Evolutionary conservation across 2,329 filamentous ascomycete species (phyloP).

Genomic region (Sclerotinia nivalis): DNA sequence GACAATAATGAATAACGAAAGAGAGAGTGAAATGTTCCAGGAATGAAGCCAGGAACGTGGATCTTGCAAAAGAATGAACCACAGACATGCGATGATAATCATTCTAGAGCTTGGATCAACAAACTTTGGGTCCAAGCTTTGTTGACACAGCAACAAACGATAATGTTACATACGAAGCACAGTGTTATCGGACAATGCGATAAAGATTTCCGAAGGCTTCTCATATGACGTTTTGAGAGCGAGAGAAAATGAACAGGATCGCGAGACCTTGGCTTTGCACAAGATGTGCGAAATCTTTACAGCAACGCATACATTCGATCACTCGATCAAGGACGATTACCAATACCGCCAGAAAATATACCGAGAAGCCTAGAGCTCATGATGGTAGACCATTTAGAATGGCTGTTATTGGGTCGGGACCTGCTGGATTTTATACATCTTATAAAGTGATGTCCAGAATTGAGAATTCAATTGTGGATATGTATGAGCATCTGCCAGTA

Average conservation of each 20-base stretch:
- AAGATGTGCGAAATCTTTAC: slow-evolving; percentile 32
- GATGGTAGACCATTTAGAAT: slow-evolving; percentile 64
- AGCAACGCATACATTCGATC: background rate
- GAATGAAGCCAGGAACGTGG: slow-evolving; percentile 32
- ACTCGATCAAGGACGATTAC: slow-evolving; percentile 6
- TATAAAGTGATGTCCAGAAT: slow-evolving; percentile 80
- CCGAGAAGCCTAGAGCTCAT: slow-evolving; percentile 31
- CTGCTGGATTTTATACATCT: slow-evolving; percentile 93
- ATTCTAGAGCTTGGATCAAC: slow-evolving; percentile 18
- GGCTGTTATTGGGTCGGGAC: slow-evolving; percentile 89
- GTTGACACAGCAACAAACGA: slow-evolving; percentile 41
- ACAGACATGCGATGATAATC: slow-evolving; percentile 23
- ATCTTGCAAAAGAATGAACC: slow-evolving; percentile 29
- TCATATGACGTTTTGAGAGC: slow-evolving; percentile 27
- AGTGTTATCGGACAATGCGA: slow-evolving; percentile 25
- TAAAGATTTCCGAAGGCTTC: slow-evolving; percentile 29
- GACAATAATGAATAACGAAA: slow-evolving; percentile 27
- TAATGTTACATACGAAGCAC: slow-evolving; percentile 12
- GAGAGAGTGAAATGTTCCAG: slow-evolving; percentile 17
- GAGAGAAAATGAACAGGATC: slow-evolving; percentile 33
- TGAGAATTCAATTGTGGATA: slow-evolving; percentile 74
- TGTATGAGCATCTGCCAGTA: slow-evolving; percentile 93
- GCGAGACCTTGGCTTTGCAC: slow-evolving; percentile 35
- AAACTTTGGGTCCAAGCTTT: slow-evolving; percentile 28
- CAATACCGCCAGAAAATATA: slow-evolving; percentile 30